Evolutionary conservation across 2,329 filamentous ascomycete genomes (phyloP).

Genomic region (Ilyonectria mors-panacis): DNA sequence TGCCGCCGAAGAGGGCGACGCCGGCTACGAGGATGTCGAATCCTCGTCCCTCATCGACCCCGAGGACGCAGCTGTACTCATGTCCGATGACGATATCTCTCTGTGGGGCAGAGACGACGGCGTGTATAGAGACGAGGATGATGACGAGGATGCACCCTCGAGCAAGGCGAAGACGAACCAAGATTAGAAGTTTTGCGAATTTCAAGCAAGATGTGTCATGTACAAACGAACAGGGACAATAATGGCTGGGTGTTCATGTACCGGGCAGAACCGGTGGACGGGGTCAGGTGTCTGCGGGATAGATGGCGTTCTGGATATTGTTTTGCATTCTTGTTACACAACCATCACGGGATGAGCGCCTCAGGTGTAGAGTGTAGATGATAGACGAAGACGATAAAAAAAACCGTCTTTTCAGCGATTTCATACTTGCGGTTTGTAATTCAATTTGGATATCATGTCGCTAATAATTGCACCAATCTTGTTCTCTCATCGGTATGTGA

Average conservation of each 20-base stretch:
- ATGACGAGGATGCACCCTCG: slow-evolving; percentile 47
- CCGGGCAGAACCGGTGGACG: background rate
- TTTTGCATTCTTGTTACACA: slow-evolving; percentile 16
- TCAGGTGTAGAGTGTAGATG: slow-evolving; percentile 7
- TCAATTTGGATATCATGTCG: slow-evolving; percentile 44
- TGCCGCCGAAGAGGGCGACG: slow-evolving; percentile 52
- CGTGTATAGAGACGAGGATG: slow-evolving; percentile 52
- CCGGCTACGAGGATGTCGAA: slow-evolving; percentile 62
- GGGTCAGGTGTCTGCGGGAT: slow-evolving; percentile 20
- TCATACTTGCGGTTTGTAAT: slow-evolving; percentile 28
- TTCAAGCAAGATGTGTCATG: slow-evolving; percentile 10
- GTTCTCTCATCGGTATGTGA: slow-evolving; percentile 15
- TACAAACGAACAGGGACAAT: slow-evolving; percentile 18
- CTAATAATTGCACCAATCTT: slow-evolving; percentile 26
- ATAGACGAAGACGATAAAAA: slow-evolving; percentile 23
- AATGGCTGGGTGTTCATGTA: slow-evolving; percentile 18
- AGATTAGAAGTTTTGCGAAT: slow-evolving; percentile 13
- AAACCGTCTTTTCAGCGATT: background rate
- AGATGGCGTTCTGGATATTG: slow-evolving; percentile 46
- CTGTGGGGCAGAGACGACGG: slow-evolving; percentile 65
- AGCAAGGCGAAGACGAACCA: slow-evolving; percentile 30
- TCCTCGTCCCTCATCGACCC: slow-evolving; percentile 60
- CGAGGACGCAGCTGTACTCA: slow-evolving; percentile 66
- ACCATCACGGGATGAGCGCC: slow-evolving; percentile 11
- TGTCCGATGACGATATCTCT: slow-evolving; percentile 73